Evolutionary conservation across 148 eudicot species (phyloP), one percentile per base, ranked within the genome.

Genomic region (Rhododendron mucronatum): DNA sequence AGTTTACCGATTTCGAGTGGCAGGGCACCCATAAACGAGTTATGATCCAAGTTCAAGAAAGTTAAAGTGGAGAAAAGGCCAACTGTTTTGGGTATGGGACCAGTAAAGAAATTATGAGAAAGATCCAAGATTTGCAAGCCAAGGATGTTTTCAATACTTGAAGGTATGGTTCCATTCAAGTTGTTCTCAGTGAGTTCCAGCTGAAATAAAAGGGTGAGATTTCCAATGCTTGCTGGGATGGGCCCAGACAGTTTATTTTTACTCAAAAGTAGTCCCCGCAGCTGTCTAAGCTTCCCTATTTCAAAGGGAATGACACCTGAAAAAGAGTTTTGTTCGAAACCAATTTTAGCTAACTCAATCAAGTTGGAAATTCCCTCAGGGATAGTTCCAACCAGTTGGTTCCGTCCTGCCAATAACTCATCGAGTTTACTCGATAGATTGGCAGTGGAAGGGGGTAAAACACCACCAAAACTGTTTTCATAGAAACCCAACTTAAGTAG

Each of bases 151-250:
- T 86, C 86, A 21, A 84, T 30, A 37, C 82, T 84, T 18, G 79
- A 39, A 80, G 88, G 90, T 15, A 89, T 80, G 53, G 37, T 82
- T 15, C 90, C 88, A 48, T 69, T 48, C 8, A 89, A 84, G 15
- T 59, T 37, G 85, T 86, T 89, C 41, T 13, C 1, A 18, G 0
- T 0, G 11, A 89, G 39, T 14, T 0, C 0, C 18, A 86, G 12
- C 1, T 0, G 2, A 12, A 63, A 48, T n/a, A 89, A 16, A 30
- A 5, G 78, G 2, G 90, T 59, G n/a, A 86, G 48, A 76, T 89
- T 89, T 14, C 67, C 45, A 1, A 84, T 30, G 12, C 82, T 53
- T 21, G 11, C 30, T n/a, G 86, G 90, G 35, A 88, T 86, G 7
- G 5, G 48, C 12, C 83, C 80, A 7, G 74, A 47, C 0, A 85